Percentiles rank a stretch among this genome's conserved stretches.
These are phyloP conservation scores for Penicillium soppii DNA, from an alignment of 495 filamentous ascomycete genomes.

Conservation along the genomic window DNA sequence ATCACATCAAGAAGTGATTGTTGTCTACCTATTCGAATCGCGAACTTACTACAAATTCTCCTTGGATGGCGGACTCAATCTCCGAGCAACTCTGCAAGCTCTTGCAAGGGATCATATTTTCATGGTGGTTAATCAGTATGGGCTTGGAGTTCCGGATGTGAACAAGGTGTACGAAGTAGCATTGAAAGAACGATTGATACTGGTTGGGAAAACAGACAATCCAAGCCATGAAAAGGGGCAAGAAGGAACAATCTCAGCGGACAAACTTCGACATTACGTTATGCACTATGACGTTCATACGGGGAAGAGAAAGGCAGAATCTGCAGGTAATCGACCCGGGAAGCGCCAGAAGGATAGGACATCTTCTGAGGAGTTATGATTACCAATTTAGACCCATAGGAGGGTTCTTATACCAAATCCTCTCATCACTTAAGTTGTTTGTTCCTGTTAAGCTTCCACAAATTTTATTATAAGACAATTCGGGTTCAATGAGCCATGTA, in stretches of 20 bases:
- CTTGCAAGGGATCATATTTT: background rate
- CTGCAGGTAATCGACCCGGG: background rate
- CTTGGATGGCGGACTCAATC: background rate
- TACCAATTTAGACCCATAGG: too few species aligned
- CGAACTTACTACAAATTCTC: slow-evolving; percentile 1
- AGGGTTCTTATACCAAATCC: too few species aligned
- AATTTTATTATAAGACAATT: too few species aligned
- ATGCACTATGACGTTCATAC: background rate
- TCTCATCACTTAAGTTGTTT: too few species aligned
- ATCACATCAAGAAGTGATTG: background rate
- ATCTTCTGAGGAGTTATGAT: background rate
- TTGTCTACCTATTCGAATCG: background rate
- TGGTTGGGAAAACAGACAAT: background rate
- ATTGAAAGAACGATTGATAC: background rate
- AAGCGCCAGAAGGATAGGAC: background rate
- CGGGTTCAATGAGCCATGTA: too few species aligned
- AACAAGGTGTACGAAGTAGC: background rate
- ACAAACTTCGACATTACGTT: background rate
- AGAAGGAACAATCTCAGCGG: background rate
- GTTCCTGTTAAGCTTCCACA: too few species aligned
- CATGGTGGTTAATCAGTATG: background rate
- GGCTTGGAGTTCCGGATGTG: background rate
- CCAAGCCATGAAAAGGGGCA: background rate
- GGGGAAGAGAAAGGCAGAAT: slow-evolving; percentile 1
- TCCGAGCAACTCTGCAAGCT: background rate